Evolutionary conservation across 768 basidiomycete species (phyloP), one percentile per base, ranked within the genome.

Genomic region (Cystobasidium ongulense): DNA sequence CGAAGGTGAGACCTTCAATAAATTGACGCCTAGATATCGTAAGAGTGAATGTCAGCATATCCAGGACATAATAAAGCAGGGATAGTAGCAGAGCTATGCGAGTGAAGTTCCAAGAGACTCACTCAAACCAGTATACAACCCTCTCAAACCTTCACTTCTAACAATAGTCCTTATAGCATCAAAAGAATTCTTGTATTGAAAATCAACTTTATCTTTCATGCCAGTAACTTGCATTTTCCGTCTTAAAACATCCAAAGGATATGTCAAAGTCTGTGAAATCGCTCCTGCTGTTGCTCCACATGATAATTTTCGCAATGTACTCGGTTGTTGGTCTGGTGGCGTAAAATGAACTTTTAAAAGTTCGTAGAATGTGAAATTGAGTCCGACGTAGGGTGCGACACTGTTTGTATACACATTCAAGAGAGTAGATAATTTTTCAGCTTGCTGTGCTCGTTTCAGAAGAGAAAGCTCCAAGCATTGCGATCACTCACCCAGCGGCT

Each of bases 211-310:
- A 15, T 82, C 84, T 77, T 85, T 82, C 87, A 93, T 88, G 15
- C 91, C 91, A 4, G 87, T 85, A 74, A 95, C 90, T 81, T 98
- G 95, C 89, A 98, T 92, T 84, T 97, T 95, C 75, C 95, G 86
- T 59, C 95, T 85, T 73, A 98, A 81, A 4, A 98, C 91, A 80
- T 99, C 95, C 78, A 96, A 91, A 10, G 95, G 95, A 80, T 95
- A 97, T 3, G 94, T 97, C 77, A 97, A 81, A 63, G 92, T 91
- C 81, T 97, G 92, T 15, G 92, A 93, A 76, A 95, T 89, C 29
- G 89, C 87, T n/a, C 91, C 91, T 86, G 82, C 33, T 29, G 68
- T 53, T 1, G 59, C 93, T 41, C 94, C 95, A 76, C 92, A 96
- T 0, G 82, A 76, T 80, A 96, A 80, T 81, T 95, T 94, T 76